These are phyloP conservation scores for Fusarium udum DNA, from an alignment of 2,329 filamentous ascomycete genomes.

Conservation along the genomic window DNA sequence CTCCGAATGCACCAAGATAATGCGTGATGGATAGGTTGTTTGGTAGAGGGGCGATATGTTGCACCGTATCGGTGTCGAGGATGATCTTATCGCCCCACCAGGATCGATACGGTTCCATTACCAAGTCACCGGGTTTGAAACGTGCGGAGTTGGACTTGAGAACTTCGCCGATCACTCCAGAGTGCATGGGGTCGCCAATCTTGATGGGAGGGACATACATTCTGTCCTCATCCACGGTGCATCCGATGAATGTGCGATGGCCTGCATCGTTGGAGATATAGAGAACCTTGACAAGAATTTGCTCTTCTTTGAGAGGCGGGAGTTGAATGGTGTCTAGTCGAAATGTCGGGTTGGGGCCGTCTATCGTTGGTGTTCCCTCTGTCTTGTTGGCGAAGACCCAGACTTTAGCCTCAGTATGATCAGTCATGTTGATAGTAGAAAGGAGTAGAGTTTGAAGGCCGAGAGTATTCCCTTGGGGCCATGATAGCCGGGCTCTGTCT, in stretches of 20 bases:
- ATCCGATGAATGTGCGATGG: not conserved
- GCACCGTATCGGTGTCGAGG: not conserved
- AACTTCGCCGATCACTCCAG: constrained; percentile 1
- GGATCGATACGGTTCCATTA: constrained; percentile 4
- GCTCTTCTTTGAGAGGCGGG: not conserved
- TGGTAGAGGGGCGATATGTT: not conserved
- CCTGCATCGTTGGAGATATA: constrained; percentile 16
- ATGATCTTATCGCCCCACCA: constrained; percentile 6
- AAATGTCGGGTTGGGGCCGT: not conserved
- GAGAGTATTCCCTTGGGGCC: not conserved
- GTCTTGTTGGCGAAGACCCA: constrained; percentile 13
- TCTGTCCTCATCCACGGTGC: not conserved
- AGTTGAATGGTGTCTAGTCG: not conserved
- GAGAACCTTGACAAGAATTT: constrained; percentile 8
- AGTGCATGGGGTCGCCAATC: not conserved
- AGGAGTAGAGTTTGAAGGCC: too few relatives aligned
- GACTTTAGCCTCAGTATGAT: not conserved
- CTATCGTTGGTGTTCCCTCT: not conserved
- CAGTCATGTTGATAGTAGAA: not conserved
- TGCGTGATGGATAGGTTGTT: not conserved
- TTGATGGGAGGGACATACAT: constrained; percentile 9
- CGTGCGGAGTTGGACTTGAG: constrained; percentile 1
- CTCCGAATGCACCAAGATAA: constrained; percentile 14
- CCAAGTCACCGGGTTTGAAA: not conserved
- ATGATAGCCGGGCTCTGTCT: not conserved